Evolutionary conservation across 2,329 filamentous ascomycete genomes (phyloP).

Genomic region (Neonectria ditissima): DNA sequence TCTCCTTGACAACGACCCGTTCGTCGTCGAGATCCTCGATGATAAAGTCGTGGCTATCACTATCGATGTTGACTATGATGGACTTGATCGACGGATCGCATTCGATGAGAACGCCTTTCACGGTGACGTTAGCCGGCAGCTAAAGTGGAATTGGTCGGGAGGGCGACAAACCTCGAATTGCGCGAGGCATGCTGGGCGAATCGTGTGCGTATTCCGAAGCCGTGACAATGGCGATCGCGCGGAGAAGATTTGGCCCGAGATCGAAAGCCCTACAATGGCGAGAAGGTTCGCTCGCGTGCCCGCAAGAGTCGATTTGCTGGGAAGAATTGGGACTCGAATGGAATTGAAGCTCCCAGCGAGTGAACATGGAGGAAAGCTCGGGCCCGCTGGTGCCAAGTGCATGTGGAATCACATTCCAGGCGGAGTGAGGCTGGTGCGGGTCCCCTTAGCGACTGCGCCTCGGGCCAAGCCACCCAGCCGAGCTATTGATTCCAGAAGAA

Average conservation of each 20-base stretch:
- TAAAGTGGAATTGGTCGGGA: background rate
- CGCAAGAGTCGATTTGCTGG: conserved; percentile 10
- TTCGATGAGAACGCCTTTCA: conserved; percentile 77
- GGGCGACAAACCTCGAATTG: conserved; percentile 62
- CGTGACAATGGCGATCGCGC: background rate
- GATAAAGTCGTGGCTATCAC: conserved; percentile 76
- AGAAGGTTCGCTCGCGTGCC: conserved; percentile 12
- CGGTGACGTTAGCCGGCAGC: conserved; percentile 7
- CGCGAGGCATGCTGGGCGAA: conserved; percentile 63
- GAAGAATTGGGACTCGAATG: conserved; percentile 4
- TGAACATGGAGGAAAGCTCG: conserved; percentile 15
- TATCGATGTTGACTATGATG: conserved; percentile 83
- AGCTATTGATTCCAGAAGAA: background rate
- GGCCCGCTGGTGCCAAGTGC: background rate
- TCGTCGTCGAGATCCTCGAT: conserved; percentile 85
- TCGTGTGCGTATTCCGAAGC: background rate
- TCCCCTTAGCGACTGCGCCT: conserved; percentile 17
- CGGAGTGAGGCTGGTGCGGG: conserved; percentile 8
- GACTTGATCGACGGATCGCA: conserved; percentile 91
- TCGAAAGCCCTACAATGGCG: conserved; percentile 2
- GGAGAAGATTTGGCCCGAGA: conserved; percentile 4
- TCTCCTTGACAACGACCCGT: conserved; percentile 79
- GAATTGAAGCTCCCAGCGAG: background rate
- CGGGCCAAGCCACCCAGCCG: conserved; percentile 6
- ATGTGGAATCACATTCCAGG: conserved; percentile 24